phyloP scores from a whole-genome alignment of 805 yeast genomes.

The Grigorovia transvaalensis region DNA sequence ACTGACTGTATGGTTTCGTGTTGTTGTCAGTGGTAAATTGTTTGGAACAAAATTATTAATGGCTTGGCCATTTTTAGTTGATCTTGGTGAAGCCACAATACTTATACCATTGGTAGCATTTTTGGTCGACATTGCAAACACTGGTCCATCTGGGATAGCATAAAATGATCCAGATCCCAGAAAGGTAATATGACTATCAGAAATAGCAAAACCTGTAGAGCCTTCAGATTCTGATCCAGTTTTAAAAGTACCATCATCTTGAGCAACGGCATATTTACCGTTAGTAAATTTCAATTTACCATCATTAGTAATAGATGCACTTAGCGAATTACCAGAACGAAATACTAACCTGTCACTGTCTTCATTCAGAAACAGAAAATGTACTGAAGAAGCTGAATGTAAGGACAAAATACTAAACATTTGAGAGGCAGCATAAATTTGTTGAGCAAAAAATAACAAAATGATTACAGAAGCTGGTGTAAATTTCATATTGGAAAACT shows the following conservation, averaged over 20 bases:
- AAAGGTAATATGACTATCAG: slow-evolving; percentile 30
- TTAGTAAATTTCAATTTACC: slow-evolving; percentile 26
- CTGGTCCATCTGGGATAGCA: slow-evolving; percentile 27
- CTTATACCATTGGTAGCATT: slow-evolving; percentile 15
- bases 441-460: slow-evolving; percentile 11
- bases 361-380: slow-evolving; percentile 2
- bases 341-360: slow-evolving; percentile 13
- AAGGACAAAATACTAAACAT: slow-evolving; percentile 28
- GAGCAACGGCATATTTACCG: slow-evolving; percentile 24
- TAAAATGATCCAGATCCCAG: slow-evolving; percentile 28
- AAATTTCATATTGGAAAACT: background rate
- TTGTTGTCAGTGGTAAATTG: background rate
- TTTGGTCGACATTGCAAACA: slow-evolving; percentile 13
- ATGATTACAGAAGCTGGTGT: slow-evolving; percentile 14
- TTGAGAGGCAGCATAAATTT: slow-evolving; percentile 29
- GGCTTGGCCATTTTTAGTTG: background rate
- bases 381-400: slow-evolving; percentile 27
- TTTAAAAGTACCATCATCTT: slow-evolving; percentile 14
- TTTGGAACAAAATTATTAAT: background rate
- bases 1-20: background rate
- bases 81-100: slow-evolving; percentile 2
- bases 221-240: slow-evolving; percentile 14
- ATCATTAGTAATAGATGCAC: slow-evolving; percentile 24
- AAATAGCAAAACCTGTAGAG: slow-evolving; percentile 32
- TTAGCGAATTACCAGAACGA: slow-evolving; percentile 8